phyloP scores from a whole-genome alignment of 805 yeast genomes.

The Helenozyma baotianmanensis region DNA sequence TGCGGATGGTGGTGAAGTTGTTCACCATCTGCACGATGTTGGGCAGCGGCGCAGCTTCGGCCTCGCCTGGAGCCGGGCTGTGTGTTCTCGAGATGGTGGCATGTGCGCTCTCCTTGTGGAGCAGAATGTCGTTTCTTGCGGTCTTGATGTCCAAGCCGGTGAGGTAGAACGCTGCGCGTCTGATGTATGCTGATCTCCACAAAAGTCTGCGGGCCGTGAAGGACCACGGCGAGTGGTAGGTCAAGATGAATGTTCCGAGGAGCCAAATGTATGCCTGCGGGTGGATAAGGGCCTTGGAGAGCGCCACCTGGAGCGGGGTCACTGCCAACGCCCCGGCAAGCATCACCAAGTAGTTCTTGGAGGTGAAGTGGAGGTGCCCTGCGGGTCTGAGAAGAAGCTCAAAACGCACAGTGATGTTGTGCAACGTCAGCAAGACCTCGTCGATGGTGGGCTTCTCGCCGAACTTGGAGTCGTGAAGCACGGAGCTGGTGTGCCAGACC shows the following conservation, averaged over 20 bases:
- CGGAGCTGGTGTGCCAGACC: conserved; percentile 44
- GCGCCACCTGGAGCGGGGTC: conserved; percentile 42
- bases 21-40: conserved; percentile 20
- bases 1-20: conserved; percentile 37
- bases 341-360: conserved; percentile 26
- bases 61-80: conserved; percentile 3
- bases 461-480: conserved; percentile 36
- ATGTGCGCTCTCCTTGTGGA: conserved; percentile 5
- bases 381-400: conserved; percentile 40
- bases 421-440: conserved; percentile 45
- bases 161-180: conserved; percentile 33
- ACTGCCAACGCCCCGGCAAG: conserved; percentile 26
- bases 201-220: conserved; percentile 40
- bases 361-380: conserved; percentile 22
- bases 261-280: conserved; percentile 33
- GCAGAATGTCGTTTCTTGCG: conserved; percentile 7
- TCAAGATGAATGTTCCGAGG: conserved; percentile 33
- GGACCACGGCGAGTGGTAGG: conserved; percentile 48
- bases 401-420: conserved; percentile 41
- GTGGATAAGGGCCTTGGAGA: conserved; percentile 28
- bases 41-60: conserved; percentile 1
- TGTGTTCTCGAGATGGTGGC: conserved; percentile 13
- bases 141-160: conserved; percentile 37
- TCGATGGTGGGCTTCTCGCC: conserved; percentile 50
- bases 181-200: conserved; percentile 46